phyloP scores from a whole-genome alignment of 305 asterid genomes.

The Fraxinus albicans region DNA sequence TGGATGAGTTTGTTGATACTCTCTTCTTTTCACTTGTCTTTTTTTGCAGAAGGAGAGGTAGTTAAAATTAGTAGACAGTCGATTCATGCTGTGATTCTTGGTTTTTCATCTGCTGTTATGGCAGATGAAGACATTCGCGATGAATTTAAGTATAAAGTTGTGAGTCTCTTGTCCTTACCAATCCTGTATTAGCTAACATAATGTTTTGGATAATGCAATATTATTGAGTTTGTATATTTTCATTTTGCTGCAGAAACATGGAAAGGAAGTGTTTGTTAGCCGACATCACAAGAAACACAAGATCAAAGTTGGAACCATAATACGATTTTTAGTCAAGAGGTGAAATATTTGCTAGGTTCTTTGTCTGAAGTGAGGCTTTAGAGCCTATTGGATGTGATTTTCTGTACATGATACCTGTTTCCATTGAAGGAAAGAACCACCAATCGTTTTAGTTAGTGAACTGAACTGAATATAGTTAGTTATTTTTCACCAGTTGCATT shows the following conservation, averaged over 20 bases:
- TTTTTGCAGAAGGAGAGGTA: conserved; percentile 65
- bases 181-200: not conserved
- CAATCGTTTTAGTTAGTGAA: not conserved
- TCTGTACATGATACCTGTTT: not conserved
- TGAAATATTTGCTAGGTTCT: conserved; percentile 18
- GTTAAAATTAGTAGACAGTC: conserved; percentile 52
- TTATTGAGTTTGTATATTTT: conserved; percentile 2
- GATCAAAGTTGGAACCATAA: conserved; percentile 60
- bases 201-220: conserved; percentile 1
- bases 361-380: not conserved
- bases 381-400: not conserved
- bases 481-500: not conserved
- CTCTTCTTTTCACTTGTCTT: not conserved
- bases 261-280: conserved; percentile 57
- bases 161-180: conserved; percentile 27
- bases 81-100: conserved; percentile 64
- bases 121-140: conserved; percentile 54
- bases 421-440: not conserved
- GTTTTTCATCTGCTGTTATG: conserved; percentile 57
- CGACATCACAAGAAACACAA: conserved; percentile 55
- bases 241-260: conserved; percentile 42
- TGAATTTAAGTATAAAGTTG: conserved; percentile 52
- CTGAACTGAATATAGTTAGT: not conserved
- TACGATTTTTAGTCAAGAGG: conserved; percentile 81
- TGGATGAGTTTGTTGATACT: conserved; percentile 1